These are phyloP conservation scores for Rhodomyrtus psidioides DNA, from an alignment of 441 rosid species.

Conservation along the genomic window DNA sequence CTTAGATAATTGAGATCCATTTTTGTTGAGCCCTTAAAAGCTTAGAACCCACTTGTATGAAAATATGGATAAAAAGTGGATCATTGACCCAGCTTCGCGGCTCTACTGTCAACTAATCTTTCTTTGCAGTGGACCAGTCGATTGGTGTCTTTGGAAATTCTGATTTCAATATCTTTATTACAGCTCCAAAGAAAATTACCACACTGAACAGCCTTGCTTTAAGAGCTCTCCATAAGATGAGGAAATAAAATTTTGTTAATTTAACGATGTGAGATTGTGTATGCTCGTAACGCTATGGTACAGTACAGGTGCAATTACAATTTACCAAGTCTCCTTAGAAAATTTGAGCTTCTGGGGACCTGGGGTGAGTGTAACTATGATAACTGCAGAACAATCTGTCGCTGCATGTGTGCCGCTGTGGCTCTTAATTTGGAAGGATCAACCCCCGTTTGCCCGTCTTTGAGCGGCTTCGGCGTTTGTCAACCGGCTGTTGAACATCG, in stretches of 20 bases:
- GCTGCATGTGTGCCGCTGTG: slow-evolving; percentile 3
- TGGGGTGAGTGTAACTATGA: slow-evolving; percentile 6
- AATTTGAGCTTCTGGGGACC: slow-evolving; percentile 7
- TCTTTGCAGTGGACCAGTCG: background rate
- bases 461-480: slow-evolving; percentile 49
- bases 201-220: background rate
- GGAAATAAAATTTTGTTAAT: background rate
- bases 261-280: background rate
- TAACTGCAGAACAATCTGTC: background rate
- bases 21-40: too few relatives aligned
- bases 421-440: slow-evolving; percentile 23
- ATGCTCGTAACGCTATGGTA: background rate
- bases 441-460: slow-evolving; percentile 26
- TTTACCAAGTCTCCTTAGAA: background rate
- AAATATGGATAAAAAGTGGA: too few relatives aligned
- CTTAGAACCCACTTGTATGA: too few relatives aligned
- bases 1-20: too few relatives aligned
- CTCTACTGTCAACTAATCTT: too few relatives aligned
- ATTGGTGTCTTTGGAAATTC: background rate
- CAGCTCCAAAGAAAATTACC: background rate
- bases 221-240: background rate
- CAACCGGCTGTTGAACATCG: slow-evolving; percentile 58
- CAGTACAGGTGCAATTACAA: background rate
- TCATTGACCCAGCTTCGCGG: too few relatives aligned
- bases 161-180: background rate